phyloP scores from a whole-genome alignment of 2,329 filamentous ascomycete genomes.

The Talaromyces sp. region DNA sequence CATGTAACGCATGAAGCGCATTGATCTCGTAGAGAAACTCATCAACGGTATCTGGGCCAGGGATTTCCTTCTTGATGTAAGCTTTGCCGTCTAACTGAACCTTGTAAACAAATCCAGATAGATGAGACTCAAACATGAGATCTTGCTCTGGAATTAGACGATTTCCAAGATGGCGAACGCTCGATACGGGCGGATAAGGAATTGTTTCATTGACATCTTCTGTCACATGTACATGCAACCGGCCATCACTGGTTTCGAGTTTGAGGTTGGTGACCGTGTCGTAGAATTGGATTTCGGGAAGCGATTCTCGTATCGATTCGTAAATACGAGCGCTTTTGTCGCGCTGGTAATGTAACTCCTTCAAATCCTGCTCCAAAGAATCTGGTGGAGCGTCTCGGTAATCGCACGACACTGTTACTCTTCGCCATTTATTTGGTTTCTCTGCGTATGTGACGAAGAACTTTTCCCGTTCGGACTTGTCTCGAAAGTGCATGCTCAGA shows the following conservation, averaged over 20 bases:
- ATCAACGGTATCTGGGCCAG: conserved; percentile 88
- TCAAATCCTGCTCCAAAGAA: conserved; percentile 82
- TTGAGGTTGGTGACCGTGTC: conserved; percentile 94
- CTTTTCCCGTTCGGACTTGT: conserved; percentile 89
- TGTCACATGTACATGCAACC: conserved; percentile 94
- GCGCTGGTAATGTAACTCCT: conserved; percentile 73
- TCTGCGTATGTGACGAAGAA: conserved; percentile 96
- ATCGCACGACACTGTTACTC: conserved; percentile 90
- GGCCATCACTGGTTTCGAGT: conserved; percentile 80
- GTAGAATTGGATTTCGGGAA: conserved; percentile 93
- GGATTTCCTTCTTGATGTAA: conserved; percentile 97
- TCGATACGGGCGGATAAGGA: conserved; percentile 69
- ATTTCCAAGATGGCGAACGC: conserved; percentile 66
- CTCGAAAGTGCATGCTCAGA: conserved; percentile 95
- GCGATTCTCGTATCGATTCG: conserved; percentile 85
- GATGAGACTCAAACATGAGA: conserved; percentile 81
- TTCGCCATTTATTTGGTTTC: conserved; percentile 71
- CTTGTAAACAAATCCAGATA: conserved; percentile 97
- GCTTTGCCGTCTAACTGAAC: conserved; percentile 65
- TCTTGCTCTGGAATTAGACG: conserved; percentile 65
- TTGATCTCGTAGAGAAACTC: conserved; percentile 98
- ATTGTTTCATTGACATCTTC: conserved; percentile 97
- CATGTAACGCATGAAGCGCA: conserved; percentile 73
- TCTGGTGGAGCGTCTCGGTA: conserved; percentile 76
- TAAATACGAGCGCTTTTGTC: conserved; percentile 94